These are phyloP conservation scores for Fusarium sp. DNA, from an alignment of 2,329 filamentous ascomycete species.

Conservation along the genomic window DNA sequence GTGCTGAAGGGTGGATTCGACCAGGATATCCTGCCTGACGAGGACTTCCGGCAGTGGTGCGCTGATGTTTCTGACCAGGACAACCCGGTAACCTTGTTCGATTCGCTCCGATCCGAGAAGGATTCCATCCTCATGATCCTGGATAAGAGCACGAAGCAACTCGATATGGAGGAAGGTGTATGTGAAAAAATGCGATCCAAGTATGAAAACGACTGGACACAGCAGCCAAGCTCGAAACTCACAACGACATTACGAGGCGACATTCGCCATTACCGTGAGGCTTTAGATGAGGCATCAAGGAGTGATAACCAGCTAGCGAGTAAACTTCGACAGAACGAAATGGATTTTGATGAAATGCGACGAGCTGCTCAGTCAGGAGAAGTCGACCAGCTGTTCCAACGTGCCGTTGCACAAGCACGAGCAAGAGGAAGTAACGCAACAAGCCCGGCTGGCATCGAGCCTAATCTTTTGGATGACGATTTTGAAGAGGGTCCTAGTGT, in stretches of 20 bases:
- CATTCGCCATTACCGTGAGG: slow-evolving; percentile 86
- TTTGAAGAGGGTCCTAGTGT: slow-evolving; percentile 86
- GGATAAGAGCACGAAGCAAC: slow-evolving; percentile 83
- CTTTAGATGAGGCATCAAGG: slow-evolving; percentile 85
- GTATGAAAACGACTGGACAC: slow-evolving; percentile 94
- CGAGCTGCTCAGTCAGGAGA: slow-evolving; percentile 86
- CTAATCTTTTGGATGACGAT: slow-evolving; percentile 89
- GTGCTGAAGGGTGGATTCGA: slow-evolving; percentile 93
- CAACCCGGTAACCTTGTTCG: slow-evolving; percentile 80
- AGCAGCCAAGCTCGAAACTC: slow-evolving; percentile 90
- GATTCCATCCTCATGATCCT: slow-evolving; percentile 75
- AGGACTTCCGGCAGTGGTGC: slow-evolving; percentile 94
- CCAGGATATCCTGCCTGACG: slow-evolving; percentile 85
- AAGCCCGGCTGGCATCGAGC: slow-evolving; percentile 71
- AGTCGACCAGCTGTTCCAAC: slow-evolving; percentile 87
- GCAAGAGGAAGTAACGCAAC: slow-evolving; percentile 68
- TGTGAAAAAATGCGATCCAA: slow-evolving; percentile 99
- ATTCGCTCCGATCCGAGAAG: slow-evolving; percentile 80
- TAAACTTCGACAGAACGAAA: slow-evolving; percentile 86
- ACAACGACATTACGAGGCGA: slow-evolving; percentile 89
- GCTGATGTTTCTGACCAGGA: slow-evolving; percentile 89
- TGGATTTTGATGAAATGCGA: slow-evolving; percentile 95
- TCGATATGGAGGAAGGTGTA: slow-evolving; percentile 97
- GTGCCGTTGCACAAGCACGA: slow-evolving; percentile 82
- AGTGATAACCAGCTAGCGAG: slow-evolving; percentile 86